A percentile compares a stretch with the other conserved stretches of the same genome.
Conservation (phyloP, 192 early-diverging fungal genomes). For the Podochytrium sp. region DNA sequence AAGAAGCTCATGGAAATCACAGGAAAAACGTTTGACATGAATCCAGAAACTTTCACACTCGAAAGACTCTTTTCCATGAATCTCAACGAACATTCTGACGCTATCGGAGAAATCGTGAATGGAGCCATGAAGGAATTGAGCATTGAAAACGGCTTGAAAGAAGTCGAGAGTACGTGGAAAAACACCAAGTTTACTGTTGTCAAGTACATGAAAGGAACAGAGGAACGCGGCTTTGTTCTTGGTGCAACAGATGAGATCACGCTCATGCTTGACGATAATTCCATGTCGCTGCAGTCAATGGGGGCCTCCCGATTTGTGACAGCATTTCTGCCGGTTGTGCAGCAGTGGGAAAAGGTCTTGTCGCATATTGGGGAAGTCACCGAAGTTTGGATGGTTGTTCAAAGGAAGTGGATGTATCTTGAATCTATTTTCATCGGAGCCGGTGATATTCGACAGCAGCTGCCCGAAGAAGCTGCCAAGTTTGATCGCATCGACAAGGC, state of each 20-base stretch:
- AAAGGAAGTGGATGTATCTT: slow-evolving; percentile 67
- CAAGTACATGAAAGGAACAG: slow-evolving; percentile 64
- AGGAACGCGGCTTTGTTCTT: slow-evolving; percentile 64
- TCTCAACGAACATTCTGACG: slow-evolving; percentile 56
- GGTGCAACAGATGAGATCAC: slow-evolving; percentile 64
- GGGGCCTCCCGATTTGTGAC: slow-evolving; percentile 59
- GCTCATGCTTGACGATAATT: slow-evolving; percentile 58
- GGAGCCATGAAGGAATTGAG: slow-evolving; percentile 63
- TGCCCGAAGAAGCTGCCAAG: slow-evolving; percentile 63
- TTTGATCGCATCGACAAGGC: slow-evolving; percentile 63
- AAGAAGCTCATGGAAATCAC: slow-evolving; percentile 62
- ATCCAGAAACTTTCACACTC: slow-evolving; percentile 63
- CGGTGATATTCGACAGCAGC: slow-evolving; percentile 60
- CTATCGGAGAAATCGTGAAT: slow-evolving; percentile 59
- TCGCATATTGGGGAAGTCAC: slow-evolving; percentile 62
- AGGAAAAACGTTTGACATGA: slow-evolving; percentile 63
- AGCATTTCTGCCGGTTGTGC: slow-evolving; percentile 57
- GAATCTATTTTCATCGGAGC: slow-evolving; percentile 66
- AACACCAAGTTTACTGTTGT: slow-evolving; percentile 58
- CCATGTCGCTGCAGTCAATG: slow-evolving; percentile 62
- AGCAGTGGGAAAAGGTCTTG: slow-evolving; percentile 65
- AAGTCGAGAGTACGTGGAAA: slow-evolving; percentile 60
- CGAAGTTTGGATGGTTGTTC: slow-evolving; percentile 66
- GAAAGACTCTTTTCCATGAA: slow-evolving; percentile 63
- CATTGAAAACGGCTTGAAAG: slow-evolving; percentile 64